These are phyloP conservation scores for Perkinsus olseni DNA, from an alignment of 169 alveolate genomes.

Conservation along the genomic window DNA sequence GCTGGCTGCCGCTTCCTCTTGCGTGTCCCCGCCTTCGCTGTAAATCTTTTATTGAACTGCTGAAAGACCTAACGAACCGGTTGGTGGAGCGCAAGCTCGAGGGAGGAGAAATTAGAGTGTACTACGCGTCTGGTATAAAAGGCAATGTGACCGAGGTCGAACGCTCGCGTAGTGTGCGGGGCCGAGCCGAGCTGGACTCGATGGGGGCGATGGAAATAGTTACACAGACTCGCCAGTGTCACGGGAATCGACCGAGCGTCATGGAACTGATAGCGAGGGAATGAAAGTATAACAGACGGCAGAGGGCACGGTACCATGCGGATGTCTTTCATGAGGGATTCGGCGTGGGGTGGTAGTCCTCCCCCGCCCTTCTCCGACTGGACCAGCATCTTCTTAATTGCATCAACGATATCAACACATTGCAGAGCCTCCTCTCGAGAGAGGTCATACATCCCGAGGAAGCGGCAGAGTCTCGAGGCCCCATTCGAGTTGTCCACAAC, in stretches of 20 bases:
- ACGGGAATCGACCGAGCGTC: neutral
- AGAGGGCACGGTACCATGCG: neutral
- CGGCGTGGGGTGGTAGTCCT: neutral
- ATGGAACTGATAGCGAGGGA: neutral
- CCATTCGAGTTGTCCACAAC: neutral
- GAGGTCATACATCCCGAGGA: neutral
- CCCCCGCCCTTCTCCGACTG: neutral
- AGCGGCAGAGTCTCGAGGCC: neutral
- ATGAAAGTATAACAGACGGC: neutral
- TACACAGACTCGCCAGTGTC: neutral
- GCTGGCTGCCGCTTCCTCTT: neutral
- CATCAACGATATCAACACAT: neutral
- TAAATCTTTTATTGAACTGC: neutral
- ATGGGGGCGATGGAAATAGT: neutral
- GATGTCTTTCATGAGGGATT: neutral
- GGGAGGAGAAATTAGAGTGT: neutral
- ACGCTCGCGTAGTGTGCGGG: neutral
- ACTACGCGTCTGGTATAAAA: neutral
- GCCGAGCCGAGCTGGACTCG: neutral
- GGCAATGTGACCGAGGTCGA: neutral
- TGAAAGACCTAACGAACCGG: neutral
- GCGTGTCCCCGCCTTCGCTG: neutral
- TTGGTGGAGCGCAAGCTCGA: neutral
- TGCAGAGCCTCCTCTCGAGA: neutral
- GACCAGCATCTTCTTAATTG: neutral